Base-by-base conservation (phyloP, 352 stramenopile species). In the Nothophytophthora sp. region DNA sequence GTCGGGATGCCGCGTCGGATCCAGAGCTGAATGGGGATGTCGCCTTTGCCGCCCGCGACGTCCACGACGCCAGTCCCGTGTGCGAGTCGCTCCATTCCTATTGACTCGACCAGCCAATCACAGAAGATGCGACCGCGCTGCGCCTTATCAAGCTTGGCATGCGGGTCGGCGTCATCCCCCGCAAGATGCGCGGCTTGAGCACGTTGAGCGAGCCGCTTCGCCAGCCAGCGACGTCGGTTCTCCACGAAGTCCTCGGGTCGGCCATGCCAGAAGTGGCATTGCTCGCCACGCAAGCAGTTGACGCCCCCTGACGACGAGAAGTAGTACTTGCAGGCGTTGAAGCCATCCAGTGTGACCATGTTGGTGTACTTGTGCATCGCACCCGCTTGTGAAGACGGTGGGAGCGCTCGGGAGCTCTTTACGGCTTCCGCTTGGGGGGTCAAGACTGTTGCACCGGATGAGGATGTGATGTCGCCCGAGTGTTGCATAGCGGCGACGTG, bases 271-370 rank as follows among this genome's bases (percentile, higher is more conserved):
- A 95, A 95, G 47, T 92, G 84, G 38, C 84, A 92, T 48, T 70
- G 55, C 20, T 73, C 55, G 32, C 84, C 81, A n/a, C 80, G 77
- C 28, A 82, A 34, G 30, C 81, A 95, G 33, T 90, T 86, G 32
- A 53, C 44, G 5, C 78, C 76, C 5, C 62, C 55, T 3, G 78
- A 73, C 5, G 81, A 81, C 18, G 79, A 83, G 55, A 95, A 95
- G 55, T 92, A 90, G 58, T 88, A 95, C 54, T 95, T 95, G 67
- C 81, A 95, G 1, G 80, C 72, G 34, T 92, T 90, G 46, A 88
- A 86, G 41, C 84, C 84, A 45, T 89, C 57, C 41, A 92, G 62
- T 23, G 77, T 67, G 27, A 95, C 83, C 37, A 92, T 90, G 50
- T 95, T 92, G 45, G 80, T 89, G 73, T 95, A 92, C 51, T 88